phyloP scores from a whole-genome alignment of 2,329 filamentous ascomycete species.

The Colletotrichum sp. region DNA sequence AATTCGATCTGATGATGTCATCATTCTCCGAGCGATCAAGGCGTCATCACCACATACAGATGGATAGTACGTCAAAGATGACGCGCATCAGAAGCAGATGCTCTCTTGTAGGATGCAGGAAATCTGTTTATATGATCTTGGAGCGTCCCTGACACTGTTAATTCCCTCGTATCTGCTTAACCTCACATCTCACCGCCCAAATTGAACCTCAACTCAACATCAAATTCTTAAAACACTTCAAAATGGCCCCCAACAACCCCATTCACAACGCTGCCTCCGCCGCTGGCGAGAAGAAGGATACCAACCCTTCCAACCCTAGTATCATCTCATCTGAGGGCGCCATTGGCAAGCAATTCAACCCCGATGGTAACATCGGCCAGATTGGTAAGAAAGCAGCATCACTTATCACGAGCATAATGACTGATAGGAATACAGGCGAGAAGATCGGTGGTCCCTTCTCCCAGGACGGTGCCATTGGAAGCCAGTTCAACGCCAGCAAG shows the following conservation, averaged over 20 bases:
- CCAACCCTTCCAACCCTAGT: conserved; percentile 8
- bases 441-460: conserved; percentile 9
- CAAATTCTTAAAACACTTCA: neutral
- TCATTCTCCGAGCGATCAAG: neutral
- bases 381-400: neutral
- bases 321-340: conserved; percentile 13
- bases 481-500: conserved; percentile 13
- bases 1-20: conserved; percentile 1
- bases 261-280: neutral
- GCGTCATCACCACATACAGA: neutral
- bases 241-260: conserved; percentile 12
- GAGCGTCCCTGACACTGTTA: neutral
- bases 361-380: conserved; percentile 12
- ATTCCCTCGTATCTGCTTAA: no score
- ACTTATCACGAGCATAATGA: fast-evolving
- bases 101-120: neutral
- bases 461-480: conserved; percentile 7
- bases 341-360: conserved; percentile 18
- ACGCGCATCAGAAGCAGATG: neutral
- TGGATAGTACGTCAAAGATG: neutral
- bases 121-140: neutral
- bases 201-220: neutral
- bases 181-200: neutral
- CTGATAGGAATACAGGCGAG: neutral
- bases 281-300: conserved; percentile 6